These are phyloP conservation scores for Aspergillus sp. DNA, from an alignment of 2,329 filamentous ascomycete species.

Conservation along the genomic window DNA sequence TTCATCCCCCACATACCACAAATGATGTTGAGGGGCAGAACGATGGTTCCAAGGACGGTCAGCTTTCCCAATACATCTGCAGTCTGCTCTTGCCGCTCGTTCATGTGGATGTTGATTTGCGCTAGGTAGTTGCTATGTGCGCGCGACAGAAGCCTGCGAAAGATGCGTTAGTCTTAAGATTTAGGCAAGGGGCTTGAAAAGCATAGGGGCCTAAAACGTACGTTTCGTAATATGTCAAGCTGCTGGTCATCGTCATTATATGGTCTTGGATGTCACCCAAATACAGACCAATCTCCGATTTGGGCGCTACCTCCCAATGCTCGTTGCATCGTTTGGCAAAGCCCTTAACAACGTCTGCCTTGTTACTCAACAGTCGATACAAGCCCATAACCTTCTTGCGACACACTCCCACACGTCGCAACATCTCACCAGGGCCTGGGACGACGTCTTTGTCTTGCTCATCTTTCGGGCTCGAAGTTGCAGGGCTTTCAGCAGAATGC, in stretches of 20 bases:
- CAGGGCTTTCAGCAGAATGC: constrained; percentile 58
- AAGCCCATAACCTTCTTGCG: constrained; percentile 97
- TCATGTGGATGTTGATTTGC: constrained; percentile 99
- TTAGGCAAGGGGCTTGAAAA: neutral
- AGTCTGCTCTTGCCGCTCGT: constrained; percentile 93
- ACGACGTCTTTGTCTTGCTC: constrained; percentile 29
- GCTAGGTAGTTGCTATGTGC: constrained; percentile 98
- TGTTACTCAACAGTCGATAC: constrained; percentile 90
- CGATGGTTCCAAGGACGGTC: constrained; percentile 93
- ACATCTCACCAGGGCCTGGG: constrained; percentile 70
- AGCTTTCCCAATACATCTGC: constrained; percentile 92
- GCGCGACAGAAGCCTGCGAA: constrained; percentile 74
- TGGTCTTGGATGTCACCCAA: constrained; percentile 98
- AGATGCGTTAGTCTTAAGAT: constrained; percentile 8
- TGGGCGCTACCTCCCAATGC: constrained; percentile 92
- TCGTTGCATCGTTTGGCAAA: constrained; percentile 98
- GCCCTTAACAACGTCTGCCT: constrained; percentile 98
- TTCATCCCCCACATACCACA: constrained; percentile 99
- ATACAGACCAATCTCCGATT: constrained; percentile 95
- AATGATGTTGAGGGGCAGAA: constrained; percentile 98
- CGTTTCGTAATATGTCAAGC: constrained; percentile 95
- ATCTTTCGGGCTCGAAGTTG: constrained; percentile 37
- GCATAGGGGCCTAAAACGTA: constrained; percentile 46
- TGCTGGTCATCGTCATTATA: constrained; percentile 98
- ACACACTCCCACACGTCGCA: constrained; percentile 87